Evolutionary conservation across 495 filamentous ascomycete species (phyloP).

Genomic region (Penicillium herquei): DNA sequence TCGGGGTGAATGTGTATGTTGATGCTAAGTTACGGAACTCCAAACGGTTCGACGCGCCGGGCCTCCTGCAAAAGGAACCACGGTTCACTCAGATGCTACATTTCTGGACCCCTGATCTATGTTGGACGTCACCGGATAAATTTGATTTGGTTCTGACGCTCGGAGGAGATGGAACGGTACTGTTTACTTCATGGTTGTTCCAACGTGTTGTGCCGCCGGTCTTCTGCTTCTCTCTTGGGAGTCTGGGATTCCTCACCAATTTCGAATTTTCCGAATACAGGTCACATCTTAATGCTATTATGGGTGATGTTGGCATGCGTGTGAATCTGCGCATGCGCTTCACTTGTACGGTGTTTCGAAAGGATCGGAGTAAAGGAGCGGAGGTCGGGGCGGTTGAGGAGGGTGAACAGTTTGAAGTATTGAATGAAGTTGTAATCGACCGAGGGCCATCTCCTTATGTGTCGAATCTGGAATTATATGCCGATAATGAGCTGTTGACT

Average conservation of each 20-base stretch:
- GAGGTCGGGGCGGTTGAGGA: slow-evolving; percentile 58
- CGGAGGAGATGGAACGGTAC: slow-evolving; percentile 87
- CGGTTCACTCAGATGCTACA: slow-evolving; percentile 75
- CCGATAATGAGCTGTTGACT: slow-evolving; percentile 87
- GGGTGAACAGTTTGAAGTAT: slow-evolving; percentile 87
- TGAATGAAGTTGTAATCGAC: slow-evolving; percentile 97
- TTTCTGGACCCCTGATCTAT: slow-evolving; percentile 94
- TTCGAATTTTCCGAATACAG: slow-evolving; percentile 87
- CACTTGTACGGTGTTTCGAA: slow-evolving; percentile 87
- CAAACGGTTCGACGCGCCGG: slow-evolving; percentile 78
- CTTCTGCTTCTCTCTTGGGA: slow-evolving; percentile 83
- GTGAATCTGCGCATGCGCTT: slow-evolving; percentile 97
- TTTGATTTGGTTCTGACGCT: slow-evolving; percentile 92
- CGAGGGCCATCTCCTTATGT: slow-evolving; percentile 95
- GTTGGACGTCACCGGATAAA: slow-evolving; percentile 82
- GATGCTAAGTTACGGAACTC: slow-evolving; percentile 86
- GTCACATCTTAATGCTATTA: slow-evolving; percentile 74
- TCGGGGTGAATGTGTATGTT: slow-evolving; percentile 89
- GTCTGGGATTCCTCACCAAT: slow-evolving; percentile 87
- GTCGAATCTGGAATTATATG: slow-evolving; percentile 92
- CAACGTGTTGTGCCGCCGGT: slow-evolving; percentile 89
- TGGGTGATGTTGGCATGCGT: slow-evolving; percentile 91
- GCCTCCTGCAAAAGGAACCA: slow-evolving; percentile 66
- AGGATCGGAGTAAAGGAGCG: slow-evolving; percentile 45
- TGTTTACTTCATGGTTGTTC: slow-evolving; percentile 93